Percentiles rank a stretch among this genome's conserved stretches.
These are phyloP conservation scores for Diaporthe sp. DNA, from an alignment of 2,329 filamentous ascomycete species.

Conservation along the genomic window DNA sequence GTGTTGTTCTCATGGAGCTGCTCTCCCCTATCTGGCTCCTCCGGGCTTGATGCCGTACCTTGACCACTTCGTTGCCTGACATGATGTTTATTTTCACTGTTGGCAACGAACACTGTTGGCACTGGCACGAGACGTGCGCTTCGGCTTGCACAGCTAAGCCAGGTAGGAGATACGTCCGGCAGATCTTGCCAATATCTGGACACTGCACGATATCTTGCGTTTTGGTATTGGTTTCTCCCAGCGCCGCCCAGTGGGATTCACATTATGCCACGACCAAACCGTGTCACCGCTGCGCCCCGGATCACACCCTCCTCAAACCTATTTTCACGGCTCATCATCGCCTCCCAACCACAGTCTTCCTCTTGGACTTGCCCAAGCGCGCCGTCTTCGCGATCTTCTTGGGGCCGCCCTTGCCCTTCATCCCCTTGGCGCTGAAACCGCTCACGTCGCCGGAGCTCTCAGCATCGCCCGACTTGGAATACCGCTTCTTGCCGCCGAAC, in stretches of 20 bases:
- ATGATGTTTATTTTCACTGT: not conserved
- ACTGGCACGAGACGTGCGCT: not conserved
- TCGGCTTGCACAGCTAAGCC: not conserved
- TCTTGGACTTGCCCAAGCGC: conserved; percentile 66
- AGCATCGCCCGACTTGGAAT: conserved; percentile 92
- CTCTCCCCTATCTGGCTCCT: not conserved
- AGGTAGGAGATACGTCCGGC: not conserved
- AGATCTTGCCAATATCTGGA: not conserved
- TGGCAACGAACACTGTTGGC: not conserved
- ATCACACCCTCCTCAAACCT: too few species aligned
- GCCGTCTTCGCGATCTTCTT: conserved; percentile 57
- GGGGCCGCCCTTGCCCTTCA: conserved; percentile 73
- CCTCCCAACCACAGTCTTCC: conserved; percentile 60
- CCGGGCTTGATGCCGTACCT: not conserved
- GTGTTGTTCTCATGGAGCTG: not conserved
- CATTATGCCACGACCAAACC: not conserved
- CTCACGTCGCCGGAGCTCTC: conserved; percentile 84
- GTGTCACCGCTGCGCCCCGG: not conserved
- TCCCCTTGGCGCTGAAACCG: conserved; percentile 85
- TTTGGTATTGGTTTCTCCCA: conserved; percentile 8
- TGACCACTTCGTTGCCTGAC: too few species aligned
- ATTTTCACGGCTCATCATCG: conserved; percentile 42
- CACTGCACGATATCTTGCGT: not conserved
- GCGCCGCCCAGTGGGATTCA: not conserved
- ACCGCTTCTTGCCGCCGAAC: conserved; percentile 95